phyloP scores from a whole-genome alignment of 2,329 filamentous ascomycete species.

The Endoconidiophora polonica region DNA sequence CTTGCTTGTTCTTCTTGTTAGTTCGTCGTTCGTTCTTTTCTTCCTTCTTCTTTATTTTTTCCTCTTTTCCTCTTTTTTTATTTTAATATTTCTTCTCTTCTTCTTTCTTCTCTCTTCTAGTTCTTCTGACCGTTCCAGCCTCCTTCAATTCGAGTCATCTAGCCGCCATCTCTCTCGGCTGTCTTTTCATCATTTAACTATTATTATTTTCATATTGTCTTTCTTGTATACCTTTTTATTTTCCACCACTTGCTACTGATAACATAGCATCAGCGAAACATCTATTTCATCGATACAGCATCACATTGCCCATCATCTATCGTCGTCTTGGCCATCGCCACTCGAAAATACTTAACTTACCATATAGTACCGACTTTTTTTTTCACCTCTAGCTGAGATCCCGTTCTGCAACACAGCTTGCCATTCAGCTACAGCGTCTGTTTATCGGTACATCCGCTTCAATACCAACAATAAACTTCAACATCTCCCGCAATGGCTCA shows the following conservation, averaged over 20 bases:
- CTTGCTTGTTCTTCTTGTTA: background rate
- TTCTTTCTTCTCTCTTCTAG: constrained; percentile 6
- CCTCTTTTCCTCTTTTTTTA: constrained; percentile 1
- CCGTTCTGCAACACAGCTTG: too few species aligned
- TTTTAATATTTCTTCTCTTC: constrained; percentile 1
- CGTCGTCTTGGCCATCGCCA: background rate
- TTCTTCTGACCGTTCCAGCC: constrained; percentile 8
- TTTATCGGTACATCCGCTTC: background rate
- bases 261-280: background rate
- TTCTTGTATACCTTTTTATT: background rate
- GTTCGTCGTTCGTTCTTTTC: background rate
- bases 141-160: constrained; percentile 8
- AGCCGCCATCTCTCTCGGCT: background rate
- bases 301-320: background rate
- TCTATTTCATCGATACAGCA: background rate
- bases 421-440: background rate
- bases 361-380: background rate
- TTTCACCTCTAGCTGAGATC: background rate
- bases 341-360: background rate
- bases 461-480: constrained; percentile 24
- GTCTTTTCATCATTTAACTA: background rate
- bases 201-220: background rate
- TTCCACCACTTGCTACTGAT: background rate
- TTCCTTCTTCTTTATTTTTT: constrained; percentile 1
- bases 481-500: constrained; percentile 41